Evolutionary conservation across 371 early-diverging fungal genomes (phyloP).

Genomic region (Mortierella sp.): DNA sequence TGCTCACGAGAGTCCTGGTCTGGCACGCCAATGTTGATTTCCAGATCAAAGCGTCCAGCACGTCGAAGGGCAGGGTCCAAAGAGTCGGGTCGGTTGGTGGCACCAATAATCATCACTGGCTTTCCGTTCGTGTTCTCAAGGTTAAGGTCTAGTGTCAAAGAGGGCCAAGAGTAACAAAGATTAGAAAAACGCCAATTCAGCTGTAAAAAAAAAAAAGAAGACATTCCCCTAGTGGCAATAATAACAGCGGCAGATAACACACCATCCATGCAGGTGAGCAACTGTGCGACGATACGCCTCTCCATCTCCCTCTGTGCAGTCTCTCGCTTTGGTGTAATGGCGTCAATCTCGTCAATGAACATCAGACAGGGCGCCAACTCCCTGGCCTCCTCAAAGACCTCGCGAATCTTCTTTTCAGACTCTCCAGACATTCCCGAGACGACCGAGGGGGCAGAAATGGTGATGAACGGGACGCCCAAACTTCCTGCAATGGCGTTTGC

Average conservation of each 20-base stretch:
- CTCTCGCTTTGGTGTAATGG: conserved; percentile 99
- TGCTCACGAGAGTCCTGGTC: conserved; percentile 94
- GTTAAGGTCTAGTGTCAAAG: conserved; percentile 68
- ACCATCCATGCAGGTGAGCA: conserved; percentile 99
- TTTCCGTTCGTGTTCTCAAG: conserved; percentile 89
- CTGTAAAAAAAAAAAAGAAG: neutral
- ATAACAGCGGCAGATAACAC: conserved; percentile 28
- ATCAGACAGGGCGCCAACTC: conserved; percentile 95
- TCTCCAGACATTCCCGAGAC: conserved; percentile 99
- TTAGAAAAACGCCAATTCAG: neutral
- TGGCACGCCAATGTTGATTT: conserved; percentile 98
- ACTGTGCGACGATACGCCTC: conserved; percentile 98
- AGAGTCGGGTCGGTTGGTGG: conserved; percentile 99
- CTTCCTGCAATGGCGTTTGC: conserved; percentile 99
- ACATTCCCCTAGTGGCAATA: too few species aligned
- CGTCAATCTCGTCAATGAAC: conserved; percentile 99
- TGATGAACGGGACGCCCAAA: conserved; percentile 93
- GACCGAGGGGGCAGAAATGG: conserved; percentile 99
- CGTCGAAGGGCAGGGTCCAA: conserved; percentile 97
- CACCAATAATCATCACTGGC: conserved; percentile 98
- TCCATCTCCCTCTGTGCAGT: conserved; percentile 99
- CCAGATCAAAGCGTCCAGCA: conserved; percentile 99
- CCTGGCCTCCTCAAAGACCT: conserved; percentile 97
- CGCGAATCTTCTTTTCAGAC: conserved; percentile 98
- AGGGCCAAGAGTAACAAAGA: too few species aligned